Evolutionary conservation across 495 filamentous ascomycete genomes (phyloP), one percentile per base, ranked within the genome.

Genomic region (Lasiosphaeria hispida): DNA sequence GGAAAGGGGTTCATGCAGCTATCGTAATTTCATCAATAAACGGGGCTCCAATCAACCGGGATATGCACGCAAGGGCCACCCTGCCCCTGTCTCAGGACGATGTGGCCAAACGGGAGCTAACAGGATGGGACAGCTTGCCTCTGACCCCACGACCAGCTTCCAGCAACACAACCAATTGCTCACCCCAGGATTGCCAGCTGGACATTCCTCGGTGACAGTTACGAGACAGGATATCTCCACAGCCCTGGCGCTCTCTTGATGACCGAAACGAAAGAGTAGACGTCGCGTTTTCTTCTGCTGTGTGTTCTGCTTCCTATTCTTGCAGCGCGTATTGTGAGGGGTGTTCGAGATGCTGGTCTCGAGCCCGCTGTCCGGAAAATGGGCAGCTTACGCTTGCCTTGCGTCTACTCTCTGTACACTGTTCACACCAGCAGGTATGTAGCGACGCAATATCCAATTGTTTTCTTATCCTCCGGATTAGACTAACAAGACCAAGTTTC

Each of bases 371-470:
- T 82, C 78, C 44, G 55, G 59, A 58, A 74, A 69, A 69, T 87
- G 85, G 85, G 78, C 80, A 60, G 69, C 80, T 58, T 76, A 82
- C 42, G 67, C 85, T 40, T 72, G 74, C 55, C 61, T 80, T 56
- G 57, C 82, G 34, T 66, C 76, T 18, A 58, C 74, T 1, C 53
- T 83, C 15, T 69, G 69, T 52, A 72, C 66, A 49, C 64, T 85
- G 7, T 71, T 83, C 53, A 70, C 68, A 11, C 74, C 76, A 54
- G 76, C 75, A 66, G 77, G 83, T 86, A 79, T 14, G 68, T 34
- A 15, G 33, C 53, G 47, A 39, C 9, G 8, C 40, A 48, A 10
- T 30, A 50, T 17, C 43, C 44, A 18, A 23, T 19, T 17, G 7
- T 6, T 34, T 15, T 9, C 39, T 48, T 15, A 4, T 7, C 42